phyloP scores from a whole-genome alignment of 1,139 yeast genomes.

The Diutina catenulata region DNA sequence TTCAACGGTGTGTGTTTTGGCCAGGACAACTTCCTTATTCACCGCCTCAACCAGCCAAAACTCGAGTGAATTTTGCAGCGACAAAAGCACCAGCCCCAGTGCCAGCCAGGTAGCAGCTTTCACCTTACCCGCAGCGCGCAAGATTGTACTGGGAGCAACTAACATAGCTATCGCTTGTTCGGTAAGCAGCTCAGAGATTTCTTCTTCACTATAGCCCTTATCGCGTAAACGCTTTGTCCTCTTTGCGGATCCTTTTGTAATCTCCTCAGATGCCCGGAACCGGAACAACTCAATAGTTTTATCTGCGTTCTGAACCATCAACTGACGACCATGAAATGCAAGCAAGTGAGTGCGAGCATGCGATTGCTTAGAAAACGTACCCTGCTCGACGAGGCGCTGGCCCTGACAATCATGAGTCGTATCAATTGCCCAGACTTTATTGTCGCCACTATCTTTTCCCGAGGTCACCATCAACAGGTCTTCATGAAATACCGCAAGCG shows the following conservation, averaged over 20 bases:
- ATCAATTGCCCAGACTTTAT: slow-evolving; percentile 71
- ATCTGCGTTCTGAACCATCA: slow-evolving; percentile 69
- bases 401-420: slow-evolving; percentile 36
- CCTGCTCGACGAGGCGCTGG: slow-evolving; percentile 45
- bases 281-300: slow-evolving; percentile 75
- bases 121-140: slow-evolving; percentile 28
- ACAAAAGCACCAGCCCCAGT: background rate
- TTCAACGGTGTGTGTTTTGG: slow-evolving; percentile 48
- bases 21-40: slow-evolving; percentile 7
- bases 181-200: slow-evolving; percentile 39
- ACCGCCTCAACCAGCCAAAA: background rate
- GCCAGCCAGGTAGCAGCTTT: background rate
- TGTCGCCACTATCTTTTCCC: slow-evolving; percentile 77
- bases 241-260: slow-evolving; percentile 64
- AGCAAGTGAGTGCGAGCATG: slow-evolving; percentile 62
- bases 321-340: slow-evolving; percentile 16
- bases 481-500: slow-evolving; percentile 38
- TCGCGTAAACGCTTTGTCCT: slow-evolving; percentile 72
- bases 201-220: slow-evolving; percentile 52
- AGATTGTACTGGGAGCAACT: slow-evolving; percentile 50
- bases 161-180: slow-evolving; percentile 48
- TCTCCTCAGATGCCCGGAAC: slow-evolving; percentile 66
- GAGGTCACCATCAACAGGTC: slow-evolving; percentile 47
- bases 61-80: background rate
- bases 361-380: slow-evolving; percentile 67